These are phyloP conservation scores for Melampsora americana DNA, from an alignment of 1,284 basidiomycete species.

Conservation along the genomic window DNA sequence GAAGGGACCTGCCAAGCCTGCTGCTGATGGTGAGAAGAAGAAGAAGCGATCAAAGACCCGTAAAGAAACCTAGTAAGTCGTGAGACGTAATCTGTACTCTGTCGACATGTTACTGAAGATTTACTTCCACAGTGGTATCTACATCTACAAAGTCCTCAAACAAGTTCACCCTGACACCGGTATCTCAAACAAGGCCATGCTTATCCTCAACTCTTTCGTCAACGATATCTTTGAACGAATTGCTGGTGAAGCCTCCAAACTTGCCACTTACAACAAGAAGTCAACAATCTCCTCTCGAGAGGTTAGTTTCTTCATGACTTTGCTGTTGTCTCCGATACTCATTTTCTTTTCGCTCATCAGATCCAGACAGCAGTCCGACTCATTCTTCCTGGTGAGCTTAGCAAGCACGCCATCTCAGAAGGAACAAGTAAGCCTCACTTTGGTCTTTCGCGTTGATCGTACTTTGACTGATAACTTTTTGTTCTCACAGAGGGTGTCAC, in stretches of 20 bases:
- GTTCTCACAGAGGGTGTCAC: slow-evolving; percentile 54
- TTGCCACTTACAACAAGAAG: slow-evolving; percentile 88
- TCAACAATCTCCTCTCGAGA: slow-evolving; percentile 90
- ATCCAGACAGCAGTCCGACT: slow-evolving; percentile 87
- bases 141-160: slow-evolving; percentile 86
- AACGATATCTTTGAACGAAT: slow-evolving; percentile 79
- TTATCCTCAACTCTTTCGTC: slow-evolving; percentile 73
- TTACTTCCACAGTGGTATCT: slow-evolving; percentile 57
- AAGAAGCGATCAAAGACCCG: slow-evolving; percentile 62
- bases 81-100: slow-evolving; percentile 25
- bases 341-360: slow-evolving; percentile 48
- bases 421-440: slow-evolving; percentile 58
- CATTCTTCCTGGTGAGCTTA: slow-evolving; percentile 81
- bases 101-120: slow-evolving; percentile 41
- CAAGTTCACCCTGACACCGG: slow-evolving; percentile 95
- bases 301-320: background rate
- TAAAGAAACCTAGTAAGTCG: slow-evolving; percentile 60
- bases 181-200: slow-evolving; percentile 97
- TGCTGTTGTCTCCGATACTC: slow-evolving; percentile 43
- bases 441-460: slow-evolving; percentile 53
- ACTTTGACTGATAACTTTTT: slow-evolving; percentile 44
- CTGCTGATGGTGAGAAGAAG: slow-evolving; percentile 63
- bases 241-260: slow-evolving; percentile 82
- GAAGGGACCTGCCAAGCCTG: slow-evolving; percentile 47
- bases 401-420: slow-evolving; percentile 76